A percentile compares a stretch with the other conserved stretches of the same genome.
Evolutionary conservation across 208 protist genomes (phyloP).

Genomic region (Endotrypanum monterogeii): DNA sequence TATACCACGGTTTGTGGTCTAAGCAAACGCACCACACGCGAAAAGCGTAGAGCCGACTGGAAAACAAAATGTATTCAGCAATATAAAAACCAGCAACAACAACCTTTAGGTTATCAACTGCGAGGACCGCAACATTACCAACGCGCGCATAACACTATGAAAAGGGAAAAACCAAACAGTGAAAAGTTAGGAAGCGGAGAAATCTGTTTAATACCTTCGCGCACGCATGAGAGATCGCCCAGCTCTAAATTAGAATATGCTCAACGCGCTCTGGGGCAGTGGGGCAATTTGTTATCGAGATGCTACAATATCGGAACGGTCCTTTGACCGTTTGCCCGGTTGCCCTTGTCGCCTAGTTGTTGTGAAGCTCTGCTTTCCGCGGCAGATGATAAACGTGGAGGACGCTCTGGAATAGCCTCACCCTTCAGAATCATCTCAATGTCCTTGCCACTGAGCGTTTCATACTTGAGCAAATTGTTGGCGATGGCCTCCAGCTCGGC

Average conservation of each 20-base stretch:
- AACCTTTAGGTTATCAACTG: not conserved
- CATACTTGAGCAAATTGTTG: slow-evolving; percentile 81
- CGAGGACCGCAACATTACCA: slow-evolving; percentile 4
- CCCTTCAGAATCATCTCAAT: slow-evolving; percentile 78
- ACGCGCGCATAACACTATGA: not conserved
- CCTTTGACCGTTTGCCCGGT: slow-evolving; percentile 17
- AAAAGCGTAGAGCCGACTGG: not conserved
- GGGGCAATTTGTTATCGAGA: not conserved
- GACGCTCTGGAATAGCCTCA: slow-evolving; percentile 56
- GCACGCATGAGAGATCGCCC: slow-evolving; percentile 1
- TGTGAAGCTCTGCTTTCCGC: slow-evolving; percentile 23
- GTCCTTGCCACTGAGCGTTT: slow-evolving; percentile 85
- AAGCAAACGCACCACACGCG: not conserved
- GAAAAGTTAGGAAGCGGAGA: not conserved
- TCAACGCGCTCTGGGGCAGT: not conserved
- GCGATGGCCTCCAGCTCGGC: slow-evolving; percentile 77
- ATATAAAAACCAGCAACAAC: slow-evolving; percentile 14
- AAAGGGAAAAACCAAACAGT: not conserved
- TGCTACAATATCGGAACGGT: slow-evolving; percentile 43
- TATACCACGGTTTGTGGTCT: not conserved
- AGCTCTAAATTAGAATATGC: not conserved
- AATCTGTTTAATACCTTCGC: not conserved
- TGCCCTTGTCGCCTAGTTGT: slow-evolving; percentile 16
- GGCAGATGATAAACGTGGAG: slow-evolving; percentile 27
- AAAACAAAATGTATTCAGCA: slow-evolving; percentile 14